Base-by-base conservation (phyloP, 371 early-diverging fungal species). In the Mortierella sp. region DNA sequence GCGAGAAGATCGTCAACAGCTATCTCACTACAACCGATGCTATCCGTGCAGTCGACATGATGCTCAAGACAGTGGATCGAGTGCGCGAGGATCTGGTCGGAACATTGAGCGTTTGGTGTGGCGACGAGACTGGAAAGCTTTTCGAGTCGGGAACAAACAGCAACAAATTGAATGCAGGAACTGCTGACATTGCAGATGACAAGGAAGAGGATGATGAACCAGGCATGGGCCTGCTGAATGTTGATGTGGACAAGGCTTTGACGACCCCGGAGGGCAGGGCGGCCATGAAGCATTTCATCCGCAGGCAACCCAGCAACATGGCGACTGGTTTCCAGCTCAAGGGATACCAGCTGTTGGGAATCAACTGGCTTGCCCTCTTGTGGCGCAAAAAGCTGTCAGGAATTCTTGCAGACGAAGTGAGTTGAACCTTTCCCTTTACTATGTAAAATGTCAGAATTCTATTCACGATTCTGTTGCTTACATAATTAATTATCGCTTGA, bases 341-440 rank as follows among this genome's bases (percentile, higher is more conserved):
- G 76, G 89, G 90, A n/a, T 99, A 98, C 82, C 99, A 99, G 86
- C 91, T 98, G 51, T 90, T 97, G 64, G 99, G 99, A 34, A 89
- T 99, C 55, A 96, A 95, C 78, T 99, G 99, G 99, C 89, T 99
- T 78, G 88, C 92, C 21, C 89, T 97, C 74, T 87, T 98, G 40
- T 95, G 96, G 88, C 90, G 94, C 44, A 94, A 95, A 75, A 88
- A 91, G 0, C 91, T 95, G 0, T 96, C 96, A 3, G 96, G 97
- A 6, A 97, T 98, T 77, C 87, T 98, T 37, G 98, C 97, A 0
- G 98, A 97, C 82, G 97, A 97, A 88, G 89, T 91, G 28, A 34
- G 59, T 50, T 50, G 16, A 50, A 3, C 46, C 1, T 46, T 46
- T 50, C 50, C 2, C 50, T 16, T 16, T 50, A 50, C 16, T 50